Conservation (phyloP, 2,329 filamentous ascomycete genomes). For the Botrytis squamosa region DNA sequence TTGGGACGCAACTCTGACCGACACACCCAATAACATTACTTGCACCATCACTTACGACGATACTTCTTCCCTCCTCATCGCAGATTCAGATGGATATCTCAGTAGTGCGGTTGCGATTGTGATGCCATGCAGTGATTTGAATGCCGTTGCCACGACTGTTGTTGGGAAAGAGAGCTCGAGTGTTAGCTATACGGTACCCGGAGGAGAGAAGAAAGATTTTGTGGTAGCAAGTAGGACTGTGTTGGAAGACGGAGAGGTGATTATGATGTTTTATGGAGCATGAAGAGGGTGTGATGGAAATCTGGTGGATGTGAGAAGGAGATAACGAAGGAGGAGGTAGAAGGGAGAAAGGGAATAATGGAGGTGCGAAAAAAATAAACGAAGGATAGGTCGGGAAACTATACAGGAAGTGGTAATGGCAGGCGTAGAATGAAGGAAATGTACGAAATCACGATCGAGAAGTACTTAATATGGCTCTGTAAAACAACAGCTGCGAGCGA, state of each 20-base stretch:
- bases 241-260: conserved; percentile 2
- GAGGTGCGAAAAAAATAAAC: neutral
- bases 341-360: neutral
- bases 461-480: neutral
- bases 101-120: neutral
- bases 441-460: neutral
- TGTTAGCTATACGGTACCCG: neutral
- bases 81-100: neutral
- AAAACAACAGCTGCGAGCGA: neutral
- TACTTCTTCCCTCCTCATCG: neutral
- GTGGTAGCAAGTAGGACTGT: neutral
- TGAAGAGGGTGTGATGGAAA: too few relatives aligned
- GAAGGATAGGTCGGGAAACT: neutral
- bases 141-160: neutral
- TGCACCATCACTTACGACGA: neutral
- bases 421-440: neutral
- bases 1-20: conserved; percentile 13
- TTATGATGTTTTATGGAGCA: neutral
- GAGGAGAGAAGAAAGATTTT: neutral
- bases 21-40: neutral
- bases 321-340: neutral
- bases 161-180: neutral
- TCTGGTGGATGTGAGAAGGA: neutral
- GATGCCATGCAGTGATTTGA: neutral
- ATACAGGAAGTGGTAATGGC: neutral